These are phyloP conservation scores for Clohesyomyces aquaticus DNA, from an alignment of 495 filamentous ascomycete genomes.

Conservation along the genomic window DNA sequence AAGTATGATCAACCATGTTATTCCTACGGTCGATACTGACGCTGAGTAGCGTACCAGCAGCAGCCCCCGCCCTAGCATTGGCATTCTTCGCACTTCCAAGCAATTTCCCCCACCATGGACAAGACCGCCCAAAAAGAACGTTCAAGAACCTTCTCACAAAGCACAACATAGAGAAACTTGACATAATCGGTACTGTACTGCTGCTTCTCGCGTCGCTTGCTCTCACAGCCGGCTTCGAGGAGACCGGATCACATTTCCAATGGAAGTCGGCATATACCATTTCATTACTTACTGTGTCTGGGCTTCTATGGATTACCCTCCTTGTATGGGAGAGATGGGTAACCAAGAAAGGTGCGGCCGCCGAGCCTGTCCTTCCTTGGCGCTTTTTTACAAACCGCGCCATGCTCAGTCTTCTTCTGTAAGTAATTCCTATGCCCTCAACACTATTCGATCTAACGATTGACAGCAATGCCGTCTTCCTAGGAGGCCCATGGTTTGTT, in stretches of 20 bases:
- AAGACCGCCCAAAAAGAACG: neutral
- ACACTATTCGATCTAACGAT: neutral
- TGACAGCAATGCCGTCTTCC: slow-evolving; percentile 2
- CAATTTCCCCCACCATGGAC: slow-evolving; percentile 19
- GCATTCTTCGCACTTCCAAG: too few relatives aligned
- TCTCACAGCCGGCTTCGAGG: slow-evolving; percentile 23
- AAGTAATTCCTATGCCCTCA: neutral
- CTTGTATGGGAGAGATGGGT: slow-evolving; percentile 11
- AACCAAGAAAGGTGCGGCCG: neutral
- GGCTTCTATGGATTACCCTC: slow-evolving; percentile 9
- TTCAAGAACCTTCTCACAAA: slow-evolving; percentile 5
- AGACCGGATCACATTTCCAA: slow-evolving; percentile 16
- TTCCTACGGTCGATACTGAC: too few relatives aligned
- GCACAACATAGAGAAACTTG: slow-evolving; percentile 1
- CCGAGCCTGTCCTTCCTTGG: slow-evolving; percentile 29
- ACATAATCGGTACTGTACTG: slow-evolving; percentile 21
- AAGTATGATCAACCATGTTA: too few relatives aligned
- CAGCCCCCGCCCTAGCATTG: too few relatives aligned
- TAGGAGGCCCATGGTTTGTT: slow-evolving; percentile 14
- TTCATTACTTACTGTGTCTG: slow-evolving; percentile 9
- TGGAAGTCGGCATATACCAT: slow-evolving; percentile 26
- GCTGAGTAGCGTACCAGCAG: too few relatives aligned
- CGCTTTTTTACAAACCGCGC: slow-evolving; percentile 22
- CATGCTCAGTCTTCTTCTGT: slow-evolving; percentile 18
- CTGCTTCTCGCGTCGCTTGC: slow-evolving; percentile 19